Percentiles rank a stretch among this genome's conserved stretches.
These are phyloP conservation scores for Ophiosphaerella narmari DNA, from an alignment of 2,329 filamentous ascomycete species.

Conservation along the genomic window DNA sequence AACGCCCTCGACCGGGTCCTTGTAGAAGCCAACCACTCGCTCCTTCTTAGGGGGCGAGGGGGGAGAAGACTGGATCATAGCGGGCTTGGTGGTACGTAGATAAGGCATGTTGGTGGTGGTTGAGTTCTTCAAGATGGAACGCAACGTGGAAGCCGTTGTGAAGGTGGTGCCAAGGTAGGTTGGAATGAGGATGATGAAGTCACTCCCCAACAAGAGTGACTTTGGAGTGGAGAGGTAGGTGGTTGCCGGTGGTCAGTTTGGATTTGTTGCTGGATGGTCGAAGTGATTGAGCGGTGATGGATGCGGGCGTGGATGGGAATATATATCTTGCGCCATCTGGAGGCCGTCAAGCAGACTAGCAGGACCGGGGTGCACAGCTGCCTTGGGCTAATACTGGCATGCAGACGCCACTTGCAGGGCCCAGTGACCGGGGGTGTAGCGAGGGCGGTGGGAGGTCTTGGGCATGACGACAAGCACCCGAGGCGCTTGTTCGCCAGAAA, in stretches of 20 bases:
- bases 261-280: slow-evolving; percentile 15
- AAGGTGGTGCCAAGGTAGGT: slow-evolving; percentile 26
- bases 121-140: slow-evolving; percentile 40
- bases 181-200: slow-evolving; percentile 33
- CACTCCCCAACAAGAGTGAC: slow-evolving; percentile 29
- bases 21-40: slow-evolving; percentile 41
- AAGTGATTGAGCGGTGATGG: slow-evolving; percentile 24
- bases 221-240: slow-evolving; percentile 15
- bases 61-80: slow-evolving; percentile 35
- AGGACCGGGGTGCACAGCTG: slow-evolving; percentile 25
- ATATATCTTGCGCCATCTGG: slow-evolving; percentile 40
- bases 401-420: slow-evolving; percentile 21
- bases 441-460: slow-evolving; percentile 37
- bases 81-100: slow-evolving; percentile 40
- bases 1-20: slow-evolving; percentile 45
- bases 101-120: slow-evolving; percentile 40
- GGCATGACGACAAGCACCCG: slow-evolving; percentile 35
- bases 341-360: slow-evolving; percentile 17
- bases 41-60: slow-evolving; percentile 37
- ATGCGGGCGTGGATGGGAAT: slow-evolving; percentile 30
- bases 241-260: slow-evolving; percentile 9
- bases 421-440: slow-evolving; percentile 4
- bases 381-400: slow-evolving; percentile 22
- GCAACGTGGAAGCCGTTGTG: slow-evolving; percentile 37
- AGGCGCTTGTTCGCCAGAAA: slow-evolving; percentile 16